Base-by-base conservation (phyloP, 257 asterid species). In the Solanum microdontum region DNA sequence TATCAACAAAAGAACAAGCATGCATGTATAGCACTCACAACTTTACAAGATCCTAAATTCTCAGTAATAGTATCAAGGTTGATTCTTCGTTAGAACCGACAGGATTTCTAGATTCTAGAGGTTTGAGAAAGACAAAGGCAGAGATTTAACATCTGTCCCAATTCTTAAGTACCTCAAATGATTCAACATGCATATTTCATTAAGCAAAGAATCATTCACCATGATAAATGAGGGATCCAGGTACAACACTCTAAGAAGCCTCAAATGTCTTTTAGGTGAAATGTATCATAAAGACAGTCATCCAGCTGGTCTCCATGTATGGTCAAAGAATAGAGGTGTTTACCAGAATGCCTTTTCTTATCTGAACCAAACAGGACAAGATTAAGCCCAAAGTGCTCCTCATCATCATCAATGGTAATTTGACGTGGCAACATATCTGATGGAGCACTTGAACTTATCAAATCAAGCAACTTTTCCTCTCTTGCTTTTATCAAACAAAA, bases 401-500 rank as follows among this genome's bases (percentile, higher is more conserved):
- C n/a, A n/a, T n/a, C n/a, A 13, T 30, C 8, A 3, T 2, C 0
- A 51, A 82, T 51, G 19, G 0, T 13, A 6, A 32, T 0, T 7
- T 0, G 0, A 19, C 40, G 32, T 15, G 40, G 19, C 66, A 82
- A 0, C 21, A 32, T 3, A 10, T 28, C 21, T 55, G 73, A 48
- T 55, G 48, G 12, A 83, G 32, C 3, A 32, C 3, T 55, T 34
- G 77, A 36, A 26, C 39, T 40, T 55, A 60, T 19, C 10, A 0
- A 0, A 9, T 15, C 69, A 14, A 70, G 21, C 6, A 72, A 45
- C 14, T 13, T 86, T 51, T 66, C 76, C 73, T 88, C 75, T 68
- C 43, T 86, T 24, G 87, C 88, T 83, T 84, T 90, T 62, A 86
- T 86, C 68, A 77, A 62, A 84, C 90, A 87, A 43, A 87, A 64